phyloP scores from a whole-genome alignment of 2,329 filamentous ascomycete species.

The Aciculosporium take region DNA sequence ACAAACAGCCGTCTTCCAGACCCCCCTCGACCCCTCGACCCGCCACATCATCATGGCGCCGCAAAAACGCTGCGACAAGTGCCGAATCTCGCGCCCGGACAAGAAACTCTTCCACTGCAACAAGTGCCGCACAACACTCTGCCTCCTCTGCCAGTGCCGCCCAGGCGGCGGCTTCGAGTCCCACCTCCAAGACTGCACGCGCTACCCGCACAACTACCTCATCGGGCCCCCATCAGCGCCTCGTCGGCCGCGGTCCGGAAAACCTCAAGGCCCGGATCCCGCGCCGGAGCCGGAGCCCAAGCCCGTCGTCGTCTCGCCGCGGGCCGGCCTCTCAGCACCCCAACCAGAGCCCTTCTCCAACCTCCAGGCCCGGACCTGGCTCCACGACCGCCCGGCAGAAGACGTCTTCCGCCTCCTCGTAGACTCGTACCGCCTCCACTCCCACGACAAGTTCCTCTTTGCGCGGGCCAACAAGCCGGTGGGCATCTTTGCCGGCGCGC shows the following conservation, averaged over 20 bases:
- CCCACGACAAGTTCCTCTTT: conserved; percentile 17
- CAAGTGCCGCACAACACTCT: conserved; percentile 1
- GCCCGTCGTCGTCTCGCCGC: conserved; percentile 2
- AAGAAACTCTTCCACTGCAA: conserved; percentile 1
- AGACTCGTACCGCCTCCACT: conserved; percentile 27
- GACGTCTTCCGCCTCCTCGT: conserved; percentile 29
- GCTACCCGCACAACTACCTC: conserved; percentile 1
- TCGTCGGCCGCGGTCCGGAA: too few relatives aligned
- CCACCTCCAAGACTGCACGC: conserved; percentile 2
- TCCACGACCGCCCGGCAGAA: conserved; percentile 22
- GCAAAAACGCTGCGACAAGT: neutral
- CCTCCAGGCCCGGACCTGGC: conserved; percentile 20
- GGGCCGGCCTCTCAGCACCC: conserved; percentile 10
- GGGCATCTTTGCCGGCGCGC: conserved; percentile 10
- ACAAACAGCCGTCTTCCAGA: too few relatives aligned
- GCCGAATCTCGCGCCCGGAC: neutral
- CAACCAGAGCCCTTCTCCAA: conserved; percentile 19
- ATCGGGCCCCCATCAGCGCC: neutral
- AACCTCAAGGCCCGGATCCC: neutral
- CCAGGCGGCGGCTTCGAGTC: neutral
- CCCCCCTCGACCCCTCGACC: neutral
- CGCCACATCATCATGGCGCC: neutral
- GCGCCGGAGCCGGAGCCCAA: neutral
- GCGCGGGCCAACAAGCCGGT: conserved; percentile 8
- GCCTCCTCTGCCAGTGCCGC: conserved; percentile 2